Evolutionary conservation across 176 grass and related monocot genomes (phyloP).

Genomic region (Rhynchospora breviuscula): DNA sequence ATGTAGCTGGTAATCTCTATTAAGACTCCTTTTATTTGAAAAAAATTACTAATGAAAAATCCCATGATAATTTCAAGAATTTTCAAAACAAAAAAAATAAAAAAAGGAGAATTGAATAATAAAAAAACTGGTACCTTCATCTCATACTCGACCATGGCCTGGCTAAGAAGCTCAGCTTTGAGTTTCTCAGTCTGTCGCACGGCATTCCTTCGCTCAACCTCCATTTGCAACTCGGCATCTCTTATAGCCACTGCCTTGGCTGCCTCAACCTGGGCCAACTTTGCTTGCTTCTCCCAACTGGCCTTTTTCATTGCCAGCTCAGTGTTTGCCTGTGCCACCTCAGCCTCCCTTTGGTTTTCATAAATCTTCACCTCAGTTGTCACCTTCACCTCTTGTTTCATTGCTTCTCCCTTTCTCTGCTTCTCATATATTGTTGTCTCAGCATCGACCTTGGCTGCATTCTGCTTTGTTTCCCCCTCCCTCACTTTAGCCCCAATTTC

Average conservation of each 20-base stretch:
- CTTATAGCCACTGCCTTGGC: conserved; percentile 57
- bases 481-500: conserved; percentile 50
- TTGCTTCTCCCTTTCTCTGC: conserved; percentile 47
- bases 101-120: neutral
- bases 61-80: neutral
- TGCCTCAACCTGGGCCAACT: conserved; percentile 62
- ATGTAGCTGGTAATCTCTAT: neutral
- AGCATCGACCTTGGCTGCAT: conserved; percentile 59
- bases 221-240: conserved; percentile 69
- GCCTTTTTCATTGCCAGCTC: conserved; percentile 69
- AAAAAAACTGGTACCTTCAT: conserved; percentile 31
- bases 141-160: conserved; percentile 64
- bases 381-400: conserved; percentile 42
- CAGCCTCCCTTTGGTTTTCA: conserved; percentile 56
- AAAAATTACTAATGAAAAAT: neutral
- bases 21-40: neutral
- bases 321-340: conserved; percentile 52
- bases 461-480: conserved; percentile 36
- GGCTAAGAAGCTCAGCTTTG: conserved; percentile 72
- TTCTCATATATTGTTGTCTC: conserved; percentile 46
- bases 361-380: conserved; percentile 51
- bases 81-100: neutral
- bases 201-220: conserved; percentile 68
- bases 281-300: conserved; percentile 37
- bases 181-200: conserved; percentile 63